A percentile compares a stretch with the other conserved stretches of the same genome.
Conservation (phyloP, 2,329 filamentous ascomycete genomes). For the Fusarium chlamydosporum region DNA sequence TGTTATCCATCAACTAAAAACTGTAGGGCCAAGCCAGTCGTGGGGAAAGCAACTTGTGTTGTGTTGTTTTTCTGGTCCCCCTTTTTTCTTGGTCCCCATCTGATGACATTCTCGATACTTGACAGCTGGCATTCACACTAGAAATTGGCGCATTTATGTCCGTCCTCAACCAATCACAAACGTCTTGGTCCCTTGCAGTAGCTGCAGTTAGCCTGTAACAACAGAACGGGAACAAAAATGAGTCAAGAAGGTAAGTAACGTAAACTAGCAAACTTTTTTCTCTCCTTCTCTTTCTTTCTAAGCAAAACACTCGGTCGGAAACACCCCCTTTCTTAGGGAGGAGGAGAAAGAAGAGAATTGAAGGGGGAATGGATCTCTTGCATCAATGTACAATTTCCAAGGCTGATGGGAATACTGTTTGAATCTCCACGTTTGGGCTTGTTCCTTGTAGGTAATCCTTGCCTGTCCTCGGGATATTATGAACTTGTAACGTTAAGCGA, state of each 20-base stretch:
- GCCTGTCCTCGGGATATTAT: constrained; percentile 30
- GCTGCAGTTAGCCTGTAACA: constrained; percentile 29
- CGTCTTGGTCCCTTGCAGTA: constrained; percentile 34
- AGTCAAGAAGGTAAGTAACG: constrained; percentile 28
- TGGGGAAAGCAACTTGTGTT: not conserved
- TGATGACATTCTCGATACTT: constrained; percentile 28
- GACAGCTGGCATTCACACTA: constrained; percentile 26
- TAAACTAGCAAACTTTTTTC: constrained; percentile 2
- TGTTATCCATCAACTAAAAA: not conserved
- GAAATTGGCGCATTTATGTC: constrained; percentile 9
- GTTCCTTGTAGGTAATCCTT: constrained; percentile 22
- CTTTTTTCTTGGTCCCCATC: not conserved
- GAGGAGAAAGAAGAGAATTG: not conserved
- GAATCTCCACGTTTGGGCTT: constrained; percentile 4
- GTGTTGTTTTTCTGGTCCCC: constrained; percentile 1
- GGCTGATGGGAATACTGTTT: constrained; percentile 7
- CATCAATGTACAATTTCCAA: constrained; percentile 22
- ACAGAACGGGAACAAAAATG: constrained; percentile 15
- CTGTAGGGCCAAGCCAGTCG: not conserved
- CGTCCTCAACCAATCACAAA: constrained; percentile 13
- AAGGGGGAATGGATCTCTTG: constrained; percentile 10
- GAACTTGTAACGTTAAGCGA: constrained; percentile 35
- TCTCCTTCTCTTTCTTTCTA: constrained; percentile 6
- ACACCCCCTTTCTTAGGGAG: constrained; percentile 7
- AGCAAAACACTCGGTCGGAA: constrained; percentile 11